A percentile compares a stretch with the other conserved stretches of the same genome.
phyloP scores from a whole-genome alignment of 1,284 basidiomycete species.

The Papiliotrema laurentii region DNA sequence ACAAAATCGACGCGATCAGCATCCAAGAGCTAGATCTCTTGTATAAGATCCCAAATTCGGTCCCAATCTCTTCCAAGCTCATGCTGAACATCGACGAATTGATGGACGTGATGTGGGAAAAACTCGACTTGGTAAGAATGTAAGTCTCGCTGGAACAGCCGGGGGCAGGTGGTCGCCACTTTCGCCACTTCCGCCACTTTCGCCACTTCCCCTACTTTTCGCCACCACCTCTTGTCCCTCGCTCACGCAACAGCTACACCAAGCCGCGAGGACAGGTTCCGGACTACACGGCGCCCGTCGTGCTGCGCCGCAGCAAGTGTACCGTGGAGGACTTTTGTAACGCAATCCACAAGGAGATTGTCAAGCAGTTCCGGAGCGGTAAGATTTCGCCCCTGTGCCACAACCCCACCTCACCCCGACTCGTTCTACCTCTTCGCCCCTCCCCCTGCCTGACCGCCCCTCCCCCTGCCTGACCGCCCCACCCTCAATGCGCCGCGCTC shows the following conservation, averaged over 20 bases:
- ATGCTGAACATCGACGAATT: slow-evolving; percentile 98
- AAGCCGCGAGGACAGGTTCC: slow-evolving; percentile 87
- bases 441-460: no score
- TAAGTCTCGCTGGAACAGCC: slow-evolving; percentile 44
- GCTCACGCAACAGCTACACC: slow-evolving; percentile 58
- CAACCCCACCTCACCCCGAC: no score
- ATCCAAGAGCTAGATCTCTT: slow-evolving; percentile 97
- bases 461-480: no score
- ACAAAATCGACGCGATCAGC: slow-evolving; percentile 93
- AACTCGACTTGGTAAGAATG: slow-evolving; percentile 81
- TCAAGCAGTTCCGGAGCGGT: slow-evolving; percentile 45
- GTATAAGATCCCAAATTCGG: slow-evolving; percentile 83
- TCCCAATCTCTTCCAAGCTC: slow-evolving; percentile 74
- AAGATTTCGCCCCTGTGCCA: slow-evolving; percentile 1
- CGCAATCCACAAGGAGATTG: slow-evolving; percentile 50
- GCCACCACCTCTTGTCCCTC: background rate
- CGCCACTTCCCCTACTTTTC: no score
- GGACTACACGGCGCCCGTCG: slow-evolving; percentile 68
- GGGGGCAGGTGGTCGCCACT: no score
- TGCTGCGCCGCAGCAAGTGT: slow-evolving; percentile 59
- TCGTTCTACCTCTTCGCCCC: no score
- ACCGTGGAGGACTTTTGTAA: slow-evolving; percentile 89
- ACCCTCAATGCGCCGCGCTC: background rate
- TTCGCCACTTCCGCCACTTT: no score
- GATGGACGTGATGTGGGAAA: slow-evolving; percentile 82